Conservation (phyloP, 306 rosid species). For the Cucumis cinereus region DNA sequence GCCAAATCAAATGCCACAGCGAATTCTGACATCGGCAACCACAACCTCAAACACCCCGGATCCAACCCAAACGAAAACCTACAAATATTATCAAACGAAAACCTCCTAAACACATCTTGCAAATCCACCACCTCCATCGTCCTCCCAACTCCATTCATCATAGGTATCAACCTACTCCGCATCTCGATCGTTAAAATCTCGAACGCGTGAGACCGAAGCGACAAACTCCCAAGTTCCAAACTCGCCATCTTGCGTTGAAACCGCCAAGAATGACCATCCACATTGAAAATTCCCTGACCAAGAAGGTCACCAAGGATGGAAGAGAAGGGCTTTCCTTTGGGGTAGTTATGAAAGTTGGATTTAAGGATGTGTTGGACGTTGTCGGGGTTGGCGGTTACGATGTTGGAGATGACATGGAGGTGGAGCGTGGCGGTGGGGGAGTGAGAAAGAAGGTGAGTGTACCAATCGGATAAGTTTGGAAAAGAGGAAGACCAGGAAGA, state of each 20-base stretch:
- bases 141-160: too few relatives aligned
- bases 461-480: constrained; percentile 59
- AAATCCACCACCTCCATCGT: constrained; percentile 23
- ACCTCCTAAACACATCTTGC: constrained; percentile 58
- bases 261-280: constrained; percentile 55
- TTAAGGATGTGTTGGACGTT: constrained; percentile 70
- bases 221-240: constrained; percentile 49
- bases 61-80: constrained; percentile 68
- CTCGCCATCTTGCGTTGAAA: constrained; percentile 85
- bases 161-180: constrained; percentile 32
- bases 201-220: constrained; percentile 49
- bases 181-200: constrained; percentile 35
- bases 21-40: constrained; percentile 33
- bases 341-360: constrained; percentile 62
- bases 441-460: constrained; percentile 44
- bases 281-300: constrained; percentile 76
- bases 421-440: constrained; percentile 50
- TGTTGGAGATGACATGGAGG: constrained; percentile 53
- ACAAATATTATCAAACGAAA: constrained; percentile 69
- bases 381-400: constrained; percentile 50
- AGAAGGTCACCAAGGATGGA: constrained; percentile 69
- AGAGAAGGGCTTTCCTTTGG: constrained; percentile 67
- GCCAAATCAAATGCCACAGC: constrained; percentile 49
- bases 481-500: constrained; percentile 20
- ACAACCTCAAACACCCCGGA: constrained; percentile 47